These are phyloP conservation scores for Raddia distichophylla DNA, from an alignment of 176 grass and related monocot genomes.

Conservation along the genomic window DNA sequence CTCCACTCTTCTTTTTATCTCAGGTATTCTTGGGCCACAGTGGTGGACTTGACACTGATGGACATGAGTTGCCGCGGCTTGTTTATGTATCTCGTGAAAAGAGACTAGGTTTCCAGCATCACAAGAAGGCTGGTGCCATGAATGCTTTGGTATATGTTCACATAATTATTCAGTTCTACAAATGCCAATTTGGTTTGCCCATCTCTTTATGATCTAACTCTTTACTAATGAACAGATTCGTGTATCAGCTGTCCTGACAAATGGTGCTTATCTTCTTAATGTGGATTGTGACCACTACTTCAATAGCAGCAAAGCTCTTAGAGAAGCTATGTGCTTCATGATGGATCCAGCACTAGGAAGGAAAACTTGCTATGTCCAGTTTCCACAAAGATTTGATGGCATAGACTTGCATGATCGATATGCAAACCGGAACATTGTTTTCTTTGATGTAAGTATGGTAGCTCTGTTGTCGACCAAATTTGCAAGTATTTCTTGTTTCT, in stretches of 20 bases:
- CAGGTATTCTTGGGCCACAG: slow-evolving; percentile 96
- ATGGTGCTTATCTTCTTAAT: slow-evolving; percentile 93
- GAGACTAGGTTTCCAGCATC: slow-evolving; percentile 90
- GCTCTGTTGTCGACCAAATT: background rate
- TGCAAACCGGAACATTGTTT: slow-evolving; percentile 96
- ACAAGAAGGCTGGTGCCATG: slow-evolving; percentile 98
- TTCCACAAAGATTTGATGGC: slow-evolving; percentile 95
- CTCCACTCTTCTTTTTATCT: slow-evolving; percentile 31
- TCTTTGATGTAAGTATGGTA: slow-evolving; percentile 81
- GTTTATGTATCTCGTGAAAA: slow-evolving; percentile 99
- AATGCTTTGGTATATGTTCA: slow-evolving; percentile 79
- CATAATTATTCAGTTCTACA: background rate
- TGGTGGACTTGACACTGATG: slow-evolving; percentile 94
- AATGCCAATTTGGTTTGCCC: background rate
- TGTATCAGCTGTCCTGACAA: slow-evolving; percentile 94
- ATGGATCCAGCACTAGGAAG: slow-evolving; percentile 84
- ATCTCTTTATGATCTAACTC: slow-evolving; percentile 33
- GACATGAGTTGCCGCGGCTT: slow-evolving; percentile 87
- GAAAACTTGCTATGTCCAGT: slow-evolving; percentile 95
- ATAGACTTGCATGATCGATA: slow-evolving; percentile 94
- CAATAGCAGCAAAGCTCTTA: slow-evolving; percentile 96
- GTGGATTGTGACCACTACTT: slow-evolving; percentile 99
- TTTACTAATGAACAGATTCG: slow-evolving; percentile 58
- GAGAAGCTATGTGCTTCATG: slow-evolving; percentile 98
- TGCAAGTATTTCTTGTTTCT: slow-evolving; percentile 1